Conservation (phyloP, 305 asterid genomes). For the Solanum aculeatissimum region DNA sequence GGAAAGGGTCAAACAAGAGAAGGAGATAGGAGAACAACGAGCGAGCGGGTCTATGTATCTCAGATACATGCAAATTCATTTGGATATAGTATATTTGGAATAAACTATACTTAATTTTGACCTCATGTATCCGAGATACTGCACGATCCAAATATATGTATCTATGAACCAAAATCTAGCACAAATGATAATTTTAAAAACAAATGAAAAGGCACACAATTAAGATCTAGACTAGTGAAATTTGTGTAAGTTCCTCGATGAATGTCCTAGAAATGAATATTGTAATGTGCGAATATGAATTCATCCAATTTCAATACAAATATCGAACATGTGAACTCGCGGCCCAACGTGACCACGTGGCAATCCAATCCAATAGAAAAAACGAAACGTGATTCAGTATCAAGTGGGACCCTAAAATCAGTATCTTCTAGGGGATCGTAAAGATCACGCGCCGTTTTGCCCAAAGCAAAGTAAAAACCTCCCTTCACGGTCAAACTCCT, state of each 20-base stretch:
- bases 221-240: too few species aligned
- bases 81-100: not conserved
- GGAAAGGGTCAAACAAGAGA: rapidly evolving
- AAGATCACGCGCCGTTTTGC: not conserved
- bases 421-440: not conserved
- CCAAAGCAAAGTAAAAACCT: not conserved
- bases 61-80: not conserved
- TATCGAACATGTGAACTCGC: not conserved
- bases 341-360: not conserved
- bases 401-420: not conserved
- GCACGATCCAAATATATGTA: too few species aligned
- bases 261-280: too few species aligned
- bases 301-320: not conserved
- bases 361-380: not conserved
- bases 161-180: too few species aligned
- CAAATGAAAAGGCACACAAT: not conserved
- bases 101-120: not conserved
- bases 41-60: not conserved
- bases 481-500: not conserved
- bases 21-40: not conserved
- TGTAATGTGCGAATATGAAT: not conserved
- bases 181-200: not conserved
- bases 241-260: too few species aligned
- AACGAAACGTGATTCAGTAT: not conserved
- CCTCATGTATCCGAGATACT: not conserved